Evolutionary conservation across 106 monocot species (phyloP), one percentile per base, ranked within the genome.

Genomic region (Acanthochlamys bracteata): DNA sequence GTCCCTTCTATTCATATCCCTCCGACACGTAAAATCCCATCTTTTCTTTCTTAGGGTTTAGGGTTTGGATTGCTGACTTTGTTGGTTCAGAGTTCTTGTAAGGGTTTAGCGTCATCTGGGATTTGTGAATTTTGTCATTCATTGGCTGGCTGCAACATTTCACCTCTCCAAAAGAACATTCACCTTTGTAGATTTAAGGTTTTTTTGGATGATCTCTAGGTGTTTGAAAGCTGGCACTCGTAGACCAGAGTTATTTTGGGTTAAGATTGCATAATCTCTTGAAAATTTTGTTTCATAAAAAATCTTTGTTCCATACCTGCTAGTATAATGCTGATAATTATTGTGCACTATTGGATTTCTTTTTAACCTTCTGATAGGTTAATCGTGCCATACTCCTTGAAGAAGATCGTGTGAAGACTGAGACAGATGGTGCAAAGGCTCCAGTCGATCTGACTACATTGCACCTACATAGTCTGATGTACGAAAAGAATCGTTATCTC

Each of bases 401-500:
- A 54, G 98, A 99, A 64, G 98, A 99, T 49, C 70, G 70, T 57
- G 77, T 85, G 61, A 99, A 86, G 65, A 74, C 75, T 20, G 98
- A 99, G 63, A 99, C 92, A 42, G 98, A 99, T 70, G 53, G 70
- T 17, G 92, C 92, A 2, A 99, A 88, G 81, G 88, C 71, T 15
- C 98, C 98, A 7, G 92, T 99, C 70, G 98, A 99, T 65, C 76
- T 83, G 23, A 81, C 98, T 14, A 99, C 83, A 17, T 39, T 99
- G 59, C 98, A 99, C 67, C 78, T 99, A 25, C 92, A 99, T 63
- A 99, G 92, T 57, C 55, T 99, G 66, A 75, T 89, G 78, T 99
- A 99, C 33, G 98, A 99, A 83, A 99, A 99, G 81, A 92, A 89
- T 39, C 92, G 92, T 67, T 92, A 92, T 71, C 53, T 89, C 61